Base-by-base conservation (phyloP, 2,329 filamentous ascomycete genomes). In the Aspergillus sp. region DNA sequence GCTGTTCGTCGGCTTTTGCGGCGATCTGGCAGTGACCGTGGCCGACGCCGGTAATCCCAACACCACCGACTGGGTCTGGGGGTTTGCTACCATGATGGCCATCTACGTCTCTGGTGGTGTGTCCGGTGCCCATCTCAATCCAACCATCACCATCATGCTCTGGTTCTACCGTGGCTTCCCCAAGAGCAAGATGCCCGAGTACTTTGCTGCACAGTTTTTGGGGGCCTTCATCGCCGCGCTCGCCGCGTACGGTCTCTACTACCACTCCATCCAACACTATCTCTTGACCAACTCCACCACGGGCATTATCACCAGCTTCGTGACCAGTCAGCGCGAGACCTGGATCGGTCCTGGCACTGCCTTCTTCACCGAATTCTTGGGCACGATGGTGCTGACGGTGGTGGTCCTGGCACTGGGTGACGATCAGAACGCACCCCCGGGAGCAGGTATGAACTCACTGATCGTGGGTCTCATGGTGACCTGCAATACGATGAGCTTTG, bases 91-190 rank as follows among this genome's bases (percentile, higher is more conserved):
- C 21, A 86, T 85, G 81, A 73, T 80, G 32, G 80, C 72, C 8
- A 80, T 82, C 62, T 81, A 81, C 60, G 76, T 81, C 38, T 78
- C 76, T 19, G 79, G 79, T 75, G 80, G 79, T 57, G 75, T 81
- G 17, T 81, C 79, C 4, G 79, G 80, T 55, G 80, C 78, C 3
- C 79, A 81, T 56, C 71, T 81, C 17, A 81, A 81, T 53, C 80
- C 79, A 0, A 71, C 74, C 8, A 73, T 81, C 32, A 80, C 78
- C 2, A 68, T 77, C 3, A 77, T 81, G 71, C 70, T 81, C 11
- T 81, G 74, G 71, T 76, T 82, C 62, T 84, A 78, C 65, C 80
- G 82, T 47, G 82, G 82, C 2, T 84, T 86, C 30, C 84, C 83
- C 0, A 80, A 82, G 64, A 70, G 76, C 10, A 82, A 83, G 70